Base-by-base conservation (phyloP, 2,329 filamentous ascomycete genomes). In the Colletotrichum godetiae region DNA sequence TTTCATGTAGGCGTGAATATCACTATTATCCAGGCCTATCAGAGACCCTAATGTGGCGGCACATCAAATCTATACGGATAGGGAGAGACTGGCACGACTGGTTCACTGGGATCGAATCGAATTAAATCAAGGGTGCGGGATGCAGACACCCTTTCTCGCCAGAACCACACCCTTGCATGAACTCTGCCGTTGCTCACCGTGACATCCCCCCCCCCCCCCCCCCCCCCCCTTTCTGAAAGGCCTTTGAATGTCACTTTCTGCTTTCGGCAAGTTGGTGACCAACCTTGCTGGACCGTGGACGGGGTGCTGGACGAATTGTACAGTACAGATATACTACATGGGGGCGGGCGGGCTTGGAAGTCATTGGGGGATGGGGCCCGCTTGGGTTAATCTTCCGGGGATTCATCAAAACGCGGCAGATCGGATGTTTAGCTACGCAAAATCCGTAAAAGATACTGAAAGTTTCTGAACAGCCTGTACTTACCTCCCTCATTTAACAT, bases 201-300 rank as follows among this genome's bases (percentile, higher is more conserved):
- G 27, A 27, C 27, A 27, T 4, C 27, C 27, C 27, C 4, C 27
- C 27, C n/a, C 27, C 15, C 33, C 4, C 8, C 22, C 8, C 27
- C 6, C 19, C 31, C 42, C 52, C 49, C n/a, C 12, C 37, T 13
- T 42, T 15, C 37, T 42, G 13, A 27, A 56, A 56, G 12, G 46
- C 19, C 29, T 31, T 55, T 10, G 22, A 67, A 42, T 67, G 46
- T 35, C 62, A 67, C 68, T 60, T 67, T 55, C 68, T 71, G 62
- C 62, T 67, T 67, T 60, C 33, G 42, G 68, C 24, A 31, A 42
- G 37, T 12, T 31, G 37, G 19, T 13, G 61, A 35, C 15, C 33
- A 10, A 13, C 57, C 13, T 46, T n/a, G 42, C 35, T 35, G n/a
- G n/a, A 60, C 15, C 10, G 31, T 35, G n/a, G n/a, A 60, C 15